Evolutionary conservation across 768 basidiomycete genomes (phyloP).

Genomic region (Lepiota venenata): DNA sequence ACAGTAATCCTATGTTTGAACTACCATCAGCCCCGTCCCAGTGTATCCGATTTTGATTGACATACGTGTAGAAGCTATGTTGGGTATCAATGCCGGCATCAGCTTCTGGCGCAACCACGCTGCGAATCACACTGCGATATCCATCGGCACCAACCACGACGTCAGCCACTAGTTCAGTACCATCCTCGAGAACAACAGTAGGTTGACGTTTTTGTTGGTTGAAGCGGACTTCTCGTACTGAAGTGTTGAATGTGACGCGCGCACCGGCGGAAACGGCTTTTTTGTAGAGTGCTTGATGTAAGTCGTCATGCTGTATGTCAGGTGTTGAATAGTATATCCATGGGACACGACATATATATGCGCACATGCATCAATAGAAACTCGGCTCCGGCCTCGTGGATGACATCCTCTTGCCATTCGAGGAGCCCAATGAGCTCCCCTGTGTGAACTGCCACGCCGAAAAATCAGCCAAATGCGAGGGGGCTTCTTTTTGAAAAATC

Average conservation of each 20-base stretch:
- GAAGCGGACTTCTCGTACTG: slow-evolving; percentile 25
- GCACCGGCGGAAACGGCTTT: slow-evolving; percentile 40
- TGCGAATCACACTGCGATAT: slow-evolving; percentile 33
- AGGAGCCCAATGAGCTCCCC: slow-evolving; percentile 40
- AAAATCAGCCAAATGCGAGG: neutral
- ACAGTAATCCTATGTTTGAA: slow-evolving; percentile 28
- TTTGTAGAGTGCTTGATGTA: slow-evolving; percentile 39
- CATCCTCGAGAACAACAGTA: slow-evolving; percentile 28
- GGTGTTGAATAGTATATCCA: neutral
- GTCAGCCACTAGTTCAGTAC: slow-evolving; percentile 35
- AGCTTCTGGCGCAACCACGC: slow-evolving; percentile 31
- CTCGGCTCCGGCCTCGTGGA: slow-evolving; percentile 44
- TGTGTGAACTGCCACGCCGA: slow-evolving; percentile 33
- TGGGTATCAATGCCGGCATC: slow-evolving; percentile 22
- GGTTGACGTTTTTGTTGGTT: slow-evolving; percentile 22
- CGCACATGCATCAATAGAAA: slow-evolving; percentile 49
- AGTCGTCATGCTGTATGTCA: slow-evolving; percentile 38
- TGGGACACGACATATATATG: slow-evolving; percentile 6
- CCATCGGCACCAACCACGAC: slow-evolving; percentile 54
- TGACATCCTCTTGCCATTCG: slow-evolving; percentile 46
- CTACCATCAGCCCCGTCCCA: neutral
- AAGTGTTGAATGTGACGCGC: slow-evolving; percentile 28
- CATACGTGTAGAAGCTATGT: slow-evolving; percentile 37
- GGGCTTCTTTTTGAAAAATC: neutral
- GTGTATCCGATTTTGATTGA: slow-evolving; percentile 2